Percentiles rank a stretch among this genome's conserved stretches.
Evolutionary conservation across 176 grass and related monocot genomes (phyloP).

Genomic region (Poa annua): DNA sequence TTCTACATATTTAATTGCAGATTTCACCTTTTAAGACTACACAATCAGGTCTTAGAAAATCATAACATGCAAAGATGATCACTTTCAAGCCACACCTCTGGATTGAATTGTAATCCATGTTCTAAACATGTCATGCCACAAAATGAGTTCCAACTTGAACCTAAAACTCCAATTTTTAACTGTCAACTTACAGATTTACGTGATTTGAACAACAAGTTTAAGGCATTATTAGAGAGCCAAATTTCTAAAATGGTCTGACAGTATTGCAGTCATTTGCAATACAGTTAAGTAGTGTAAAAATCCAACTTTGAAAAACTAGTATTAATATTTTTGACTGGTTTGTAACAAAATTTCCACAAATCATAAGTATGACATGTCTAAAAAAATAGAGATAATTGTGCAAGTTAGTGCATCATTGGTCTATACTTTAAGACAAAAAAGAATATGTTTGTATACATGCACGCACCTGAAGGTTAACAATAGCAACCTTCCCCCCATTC

Average conservation of each 20-base stretch:
- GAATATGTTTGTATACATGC: background rate
- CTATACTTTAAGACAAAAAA: slow-evolving; percentile 12
- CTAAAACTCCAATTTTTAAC: background rate
- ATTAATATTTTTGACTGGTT: background rate
- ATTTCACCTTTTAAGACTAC: background rate
- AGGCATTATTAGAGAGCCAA: background rate
- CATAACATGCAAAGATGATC: background rate
- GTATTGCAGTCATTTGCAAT: slow-evolving; percentile 7
- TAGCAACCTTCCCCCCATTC: slow-evolving; percentile 76
- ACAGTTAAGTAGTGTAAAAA: background rate
- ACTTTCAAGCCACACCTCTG: background rate
- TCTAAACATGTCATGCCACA: background rate
- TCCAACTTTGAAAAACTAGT: background rate
- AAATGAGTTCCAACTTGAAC: background rate
- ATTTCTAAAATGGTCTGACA: background rate
- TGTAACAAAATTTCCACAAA: background rate
- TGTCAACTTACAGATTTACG: background rate
- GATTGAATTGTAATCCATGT: background rate
- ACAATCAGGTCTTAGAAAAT: background rate
- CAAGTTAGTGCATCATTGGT: slow-evolving; percentile 7
- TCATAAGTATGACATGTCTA: background rate
- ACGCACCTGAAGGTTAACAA: slow-evolving; percentile 95
- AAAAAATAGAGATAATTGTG: slow-evolving; percentile 6
- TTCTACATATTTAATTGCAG: slow-evolving; percentile 7
- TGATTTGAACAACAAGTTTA: background rate